These are phyloP conservation scores for Mortierella sp. DNA, from an alignment of 371 early-diverging fungal species.

Conservation along the genomic window DNA sequence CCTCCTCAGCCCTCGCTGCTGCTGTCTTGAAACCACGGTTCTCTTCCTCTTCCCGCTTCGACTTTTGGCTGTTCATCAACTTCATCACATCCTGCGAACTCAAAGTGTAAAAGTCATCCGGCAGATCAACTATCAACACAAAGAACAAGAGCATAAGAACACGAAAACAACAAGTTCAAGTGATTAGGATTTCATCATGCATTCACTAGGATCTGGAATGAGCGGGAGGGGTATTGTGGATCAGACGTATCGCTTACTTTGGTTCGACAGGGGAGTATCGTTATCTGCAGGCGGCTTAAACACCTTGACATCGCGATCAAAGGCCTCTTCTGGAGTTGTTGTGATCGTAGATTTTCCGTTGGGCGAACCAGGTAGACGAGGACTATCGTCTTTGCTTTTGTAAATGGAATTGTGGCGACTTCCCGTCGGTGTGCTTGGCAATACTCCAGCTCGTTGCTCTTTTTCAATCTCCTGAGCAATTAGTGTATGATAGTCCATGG, in stretches of 20 bases:
- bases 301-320: conserved; percentile 43
- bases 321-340: conserved; percentile 10
- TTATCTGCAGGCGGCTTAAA: conserved; percentile 40
- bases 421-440: conserved; percentile 39
- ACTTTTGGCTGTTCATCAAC: conserved; percentile 55
- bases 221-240: too few relatives aligned
- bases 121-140: conserved; percentile 62
- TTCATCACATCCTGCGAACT: conserved; percentile 63
- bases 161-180: not conserved
- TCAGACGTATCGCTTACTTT: conserved; percentile 20
- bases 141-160: not conserved
- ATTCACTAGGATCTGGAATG: too few relatives aligned
- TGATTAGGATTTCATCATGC: too few relatives aligned
- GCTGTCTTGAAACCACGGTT: conserved; percentile 69
- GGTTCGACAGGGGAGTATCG: conserved; percentile 38
- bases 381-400: conserved; percentile 13
- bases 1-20: conserved; percentile 65
- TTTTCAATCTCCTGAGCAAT: conserved; percentile 45
- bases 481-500: conserved; percentile 35
- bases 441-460: conserved; percentile 36
- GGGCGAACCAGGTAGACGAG: conserved; percentile 5
- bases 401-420: conserved; percentile 39
- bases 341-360: not conserved
- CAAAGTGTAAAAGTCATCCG: conserved; percentile 73
- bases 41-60: conserved; percentile 47